Evolutionary conservation across 1,139 yeast genomes (phyloP).

Genomic region (Blastobotrys raffinosifermentans): DNA sequence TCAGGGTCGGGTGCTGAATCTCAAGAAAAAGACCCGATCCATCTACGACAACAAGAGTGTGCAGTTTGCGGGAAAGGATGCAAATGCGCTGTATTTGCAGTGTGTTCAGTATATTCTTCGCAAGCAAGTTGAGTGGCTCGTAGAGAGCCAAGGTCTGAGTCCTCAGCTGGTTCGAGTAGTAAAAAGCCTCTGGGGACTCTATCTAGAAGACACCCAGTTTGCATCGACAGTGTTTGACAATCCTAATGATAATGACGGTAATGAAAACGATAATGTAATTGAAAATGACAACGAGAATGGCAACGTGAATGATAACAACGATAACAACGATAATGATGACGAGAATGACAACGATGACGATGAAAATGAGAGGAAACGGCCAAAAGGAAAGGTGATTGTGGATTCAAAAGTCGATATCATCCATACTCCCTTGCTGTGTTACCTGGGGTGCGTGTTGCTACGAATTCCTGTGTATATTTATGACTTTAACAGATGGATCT

Average conservation of each 20-base stretch:
- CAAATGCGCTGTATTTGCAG: slow-evolving; percentile 41
- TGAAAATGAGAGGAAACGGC: neutral
- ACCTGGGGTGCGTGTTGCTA: slow-evolving; percentile 25
- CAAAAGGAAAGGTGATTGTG: slow-evolving; percentile 1
- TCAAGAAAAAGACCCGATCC: slow-evolving; percentile 23
- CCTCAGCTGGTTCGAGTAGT: slow-evolving; percentile 39
- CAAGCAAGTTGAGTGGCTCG: slow-evolving; percentile 43
- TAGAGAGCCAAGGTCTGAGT: slow-evolving; percentile 31
- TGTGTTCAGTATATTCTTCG: slow-evolving; percentile 53
- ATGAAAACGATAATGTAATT: slow-evolving; percentile 1
- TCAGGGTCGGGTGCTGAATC: slow-evolving; percentile 23
- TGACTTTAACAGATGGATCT: slow-evolving; percentile 31
- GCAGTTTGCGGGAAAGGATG: slow-evolving; percentile 49
- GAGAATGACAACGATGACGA: slow-evolving; percentile 6
- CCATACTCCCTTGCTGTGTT: slow-evolving; percentile 23
- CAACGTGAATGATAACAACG: slow-evolving; percentile 5
- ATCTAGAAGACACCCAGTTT: slow-evolving; percentile 29
- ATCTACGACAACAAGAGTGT: slow-evolving; percentile 15
- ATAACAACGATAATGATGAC: slow-evolving; percentile 5
- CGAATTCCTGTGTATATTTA: slow-evolving; percentile 26
- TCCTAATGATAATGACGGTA: slow-evolving; percentile 6
- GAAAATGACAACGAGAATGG: slow-evolving; percentile 6
- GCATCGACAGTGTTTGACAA: slow-evolving; percentile 17
- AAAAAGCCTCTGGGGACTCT: slow-evolving; percentile 47
- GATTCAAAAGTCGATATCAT: slow-evolving; percentile 11